Conservation (phyloP, 306 rosid genomes). For the Adenanthera pavonina region DNA sequence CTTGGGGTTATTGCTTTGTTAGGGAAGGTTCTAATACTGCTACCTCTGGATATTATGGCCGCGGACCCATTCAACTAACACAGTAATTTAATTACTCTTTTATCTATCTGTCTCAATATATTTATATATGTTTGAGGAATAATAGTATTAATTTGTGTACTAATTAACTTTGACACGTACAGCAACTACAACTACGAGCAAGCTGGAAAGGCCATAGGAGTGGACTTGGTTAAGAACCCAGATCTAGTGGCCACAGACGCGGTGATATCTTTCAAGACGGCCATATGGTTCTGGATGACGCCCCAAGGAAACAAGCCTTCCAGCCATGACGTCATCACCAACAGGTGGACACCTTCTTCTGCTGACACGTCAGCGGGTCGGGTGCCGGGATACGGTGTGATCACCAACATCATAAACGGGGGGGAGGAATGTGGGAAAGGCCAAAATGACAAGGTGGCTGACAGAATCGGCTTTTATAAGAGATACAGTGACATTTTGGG, state of each 20-base stretch:
- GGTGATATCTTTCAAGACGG: background rate
- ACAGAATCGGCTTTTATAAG: background rate
- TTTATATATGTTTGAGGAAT: no score
- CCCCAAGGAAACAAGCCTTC: background rate
- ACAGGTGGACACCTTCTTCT: constrained; percentile 3
- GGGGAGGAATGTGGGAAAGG: background rate
- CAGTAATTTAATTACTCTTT: constrained; percentile 28
- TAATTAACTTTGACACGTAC: background rate
- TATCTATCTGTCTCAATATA: no score
- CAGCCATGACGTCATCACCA: background rate
- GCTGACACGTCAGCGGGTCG: background rate
- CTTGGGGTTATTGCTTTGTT: constrained; percentile 72
- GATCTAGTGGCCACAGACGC: constrained; percentile 5
- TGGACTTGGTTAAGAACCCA: background rate
- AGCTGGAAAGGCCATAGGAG: background rate
- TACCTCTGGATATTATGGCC: constrained; percentile 47
- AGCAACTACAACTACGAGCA: background rate
- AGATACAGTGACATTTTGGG: background rate
- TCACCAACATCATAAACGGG: constrained; percentile 6
- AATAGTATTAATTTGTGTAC: background rate
- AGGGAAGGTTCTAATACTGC: constrained; percentile 43
- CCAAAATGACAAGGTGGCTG: background rate
- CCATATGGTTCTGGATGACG: constrained; percentile 10
- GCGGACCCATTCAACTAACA: constrained; percentile 62
- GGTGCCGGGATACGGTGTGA: background rate